Evolutionary conservation across 108 stramenopile genomes (phyloP), one percentile per base, ranked within the genome.

Genomic region (Ochromonas danica): DNA sequence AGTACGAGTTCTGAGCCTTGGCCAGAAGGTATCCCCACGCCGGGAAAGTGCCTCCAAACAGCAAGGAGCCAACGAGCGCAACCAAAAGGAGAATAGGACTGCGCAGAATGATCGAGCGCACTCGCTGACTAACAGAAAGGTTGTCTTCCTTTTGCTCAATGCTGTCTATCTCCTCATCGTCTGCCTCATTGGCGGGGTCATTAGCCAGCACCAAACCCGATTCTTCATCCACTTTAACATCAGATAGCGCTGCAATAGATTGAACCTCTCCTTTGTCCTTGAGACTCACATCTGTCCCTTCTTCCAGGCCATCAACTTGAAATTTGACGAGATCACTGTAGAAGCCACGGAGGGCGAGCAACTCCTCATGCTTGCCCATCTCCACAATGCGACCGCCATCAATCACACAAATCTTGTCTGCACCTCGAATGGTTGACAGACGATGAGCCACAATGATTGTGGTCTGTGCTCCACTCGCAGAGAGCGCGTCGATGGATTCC

Each of bases 361-460:
- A 85, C 70, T 90, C 89, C 10, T 84, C 86, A 87, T 94, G 94
- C 0, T 82, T 87, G 1, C 95, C 95, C 25, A 87, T 70, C 83
- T 94, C 93, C 3, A 85, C 85, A 31, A 95, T 72, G 30, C 77
- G 57, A 74, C 92, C 91, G 70, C 93, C 84, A 39, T 92, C 92
- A 65, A 97, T 79, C 0, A 95, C 94, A 10, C 92, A 94, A 80
- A 98, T 96, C 41, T 87, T 89, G 82, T 93, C 85, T 0, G 93
- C 93, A 71, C 84, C 77, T 35, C 83, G 83, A 77, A 97, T 92
- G 17, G 97, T 96, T 0, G 88, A 88, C 22, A 95, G 78, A 17
- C 94, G 82, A 88, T 95, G 94, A 0, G 93, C 92, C n/a, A 94
- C 85, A 45, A 91, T 79, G 28, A 93, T 80, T 0, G 88, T 85